Evolutionary conservation across 2,329 filamentous ascomycete species (phyloP).

Genomic region (Fusarium cicatricum): DNA sequence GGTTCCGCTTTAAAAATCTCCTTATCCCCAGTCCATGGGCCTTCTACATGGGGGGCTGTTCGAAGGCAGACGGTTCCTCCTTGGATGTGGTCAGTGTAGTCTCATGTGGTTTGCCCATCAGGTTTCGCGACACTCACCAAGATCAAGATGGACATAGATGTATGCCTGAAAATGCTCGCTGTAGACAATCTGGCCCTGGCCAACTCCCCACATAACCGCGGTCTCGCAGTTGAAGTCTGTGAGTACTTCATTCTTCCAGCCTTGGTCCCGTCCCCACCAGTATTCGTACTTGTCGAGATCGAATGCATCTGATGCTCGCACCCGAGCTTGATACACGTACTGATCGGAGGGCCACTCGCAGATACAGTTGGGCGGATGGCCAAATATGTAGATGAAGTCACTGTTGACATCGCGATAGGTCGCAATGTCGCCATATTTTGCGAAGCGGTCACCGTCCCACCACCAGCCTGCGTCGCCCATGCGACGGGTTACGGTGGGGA

Average conservation of each 20-base stretch:
- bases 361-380: constrained; percentile 47
- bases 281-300: constrained; percentile 51
- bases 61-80: constrained; percentile 24
- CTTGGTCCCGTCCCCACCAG: constrained; percentile 50
- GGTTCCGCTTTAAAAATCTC: constrained; percentile 47
- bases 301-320: constrained; percentile 47
- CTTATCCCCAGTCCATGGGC: constrained; percentile 49
- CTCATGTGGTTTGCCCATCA: accelerated
- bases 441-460: constrained; percentile 44
- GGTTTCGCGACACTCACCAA: constrained; percentile 10
- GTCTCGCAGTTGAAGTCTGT: constrained; percentile 46
- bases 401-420: constrained; percentile 50
- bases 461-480: constrained; percentile 42
- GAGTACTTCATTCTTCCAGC: constrained; percentile 48
- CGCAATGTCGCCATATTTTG: constrained; percentile 51
- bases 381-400: constrained; percentile 50
- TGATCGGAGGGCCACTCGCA: constrained; percentile 34
- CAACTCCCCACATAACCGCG: constrained; percentile 49
- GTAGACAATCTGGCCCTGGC: constrained; percentile 51
- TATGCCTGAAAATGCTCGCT: constrained; percentile 47
- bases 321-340: constrained; percentile 50
- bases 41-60: constrained; percentile 41
- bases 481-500: constrained; percentile 48
- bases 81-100: not conserved
- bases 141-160: constrained; percentile 45